These are phyloP conservation scores for Jimgerdemannia flammicorona DNA, from an alignment of 192 early-diverging fungal species.

Conservation along the genomic window DNA sequence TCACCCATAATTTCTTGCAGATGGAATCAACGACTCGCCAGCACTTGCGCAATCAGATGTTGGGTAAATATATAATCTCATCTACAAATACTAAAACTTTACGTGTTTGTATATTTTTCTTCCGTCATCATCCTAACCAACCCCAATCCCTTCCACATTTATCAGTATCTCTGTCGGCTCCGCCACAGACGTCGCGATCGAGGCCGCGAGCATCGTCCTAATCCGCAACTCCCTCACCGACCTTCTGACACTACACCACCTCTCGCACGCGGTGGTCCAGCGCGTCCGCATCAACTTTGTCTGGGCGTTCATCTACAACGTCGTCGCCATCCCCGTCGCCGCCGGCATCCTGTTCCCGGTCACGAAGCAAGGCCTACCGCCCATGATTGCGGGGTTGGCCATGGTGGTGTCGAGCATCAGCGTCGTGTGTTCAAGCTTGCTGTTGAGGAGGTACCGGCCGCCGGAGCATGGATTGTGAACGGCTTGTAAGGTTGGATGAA, in stretches of 20 bases:
- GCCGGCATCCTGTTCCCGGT: constrained; percentile 77
- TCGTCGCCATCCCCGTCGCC: constrained; percentile 85
- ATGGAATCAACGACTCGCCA: constrained; percentile 94
- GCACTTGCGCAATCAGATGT: constrained; percentile 89
- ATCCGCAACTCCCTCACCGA: constrained; percentile 75
- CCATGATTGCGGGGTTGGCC: constrained; percentile 83
- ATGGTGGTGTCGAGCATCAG: constrained; percentile 87
- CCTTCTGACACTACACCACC: constrained; percentile 71
- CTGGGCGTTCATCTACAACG: constrained; percentile 89
- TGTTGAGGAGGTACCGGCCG: constrained; percentile 51
- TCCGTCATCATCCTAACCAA: neutral
- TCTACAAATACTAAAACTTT: neutral
- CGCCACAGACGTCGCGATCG: constrained; percentile 88
- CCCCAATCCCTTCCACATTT: neutral
- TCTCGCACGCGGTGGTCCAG: constrained; percentile 71
- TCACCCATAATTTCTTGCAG: constrained; percentile 17
- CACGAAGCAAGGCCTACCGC: constrained; percentile 54
- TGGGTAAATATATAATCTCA: constrained; percentile 16
- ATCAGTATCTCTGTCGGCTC: constrained; percentile 78
- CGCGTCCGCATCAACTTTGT: constrained; percentile 84
- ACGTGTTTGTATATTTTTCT: too few relatives aligned
- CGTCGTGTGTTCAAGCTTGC: constrained; percentile 78
- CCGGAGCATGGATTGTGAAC: neutral
- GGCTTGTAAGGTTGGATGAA: too few relatives aligned
- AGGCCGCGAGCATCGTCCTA: constrained; percentile 82